A percentile compares a stretch with the other conserved stretches of the same genome.
phyloP scores from a whole-genome alignment of 1,139 yeast species.

The Pneumocystis sp. region DNA sequence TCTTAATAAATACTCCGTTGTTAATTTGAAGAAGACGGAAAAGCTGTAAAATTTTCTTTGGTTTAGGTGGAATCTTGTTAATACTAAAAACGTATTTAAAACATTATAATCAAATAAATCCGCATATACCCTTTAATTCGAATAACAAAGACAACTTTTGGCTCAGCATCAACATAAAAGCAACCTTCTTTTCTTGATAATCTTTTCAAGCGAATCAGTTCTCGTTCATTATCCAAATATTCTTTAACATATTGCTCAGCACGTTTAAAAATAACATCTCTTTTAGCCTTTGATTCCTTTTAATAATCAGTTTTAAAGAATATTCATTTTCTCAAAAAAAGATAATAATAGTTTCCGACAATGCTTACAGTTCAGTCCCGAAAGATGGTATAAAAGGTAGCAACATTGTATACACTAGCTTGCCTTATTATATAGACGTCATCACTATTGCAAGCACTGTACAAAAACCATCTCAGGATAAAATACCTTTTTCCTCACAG shows the following conservation, averaged over 20 bases:
- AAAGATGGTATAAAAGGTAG: slow-evolving; percentile 56
- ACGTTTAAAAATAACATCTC: slow-evolving; percentile 90
- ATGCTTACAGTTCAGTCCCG: slow-evolving; percentile 64
- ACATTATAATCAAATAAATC: background rate
- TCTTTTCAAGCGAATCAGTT: slow-evolving; percentile 83
- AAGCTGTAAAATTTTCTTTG: slow-evolving; percentile 98
- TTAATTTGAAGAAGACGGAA: slow-evolving; percentile 95
- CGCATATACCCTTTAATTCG: slow-evolving; percentile 80
- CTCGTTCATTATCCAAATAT: slow-evolving; percentile 90
- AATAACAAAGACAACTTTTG: slow-evolving; percentile 89
- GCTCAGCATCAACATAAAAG: slow-evolving; percentile 95
- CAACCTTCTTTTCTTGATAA: slow-evolving; percentile 93
- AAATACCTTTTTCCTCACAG: slow-evolving; percentile 79
- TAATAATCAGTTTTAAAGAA: slow-evolving; percentile 5
- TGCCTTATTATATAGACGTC: background rate
- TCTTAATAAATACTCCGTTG: slow-evolving; percentile 95
- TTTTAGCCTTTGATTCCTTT: slow-evolving; percentile 38
- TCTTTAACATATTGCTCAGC: slow-evolving; percentile 97
- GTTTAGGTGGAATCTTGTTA: slow-evolving; percentile 98
- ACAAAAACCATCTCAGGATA: background rate
- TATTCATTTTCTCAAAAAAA: slow-evolving; percentile 2
- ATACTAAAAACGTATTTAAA: slow-evolving; percentile 25
- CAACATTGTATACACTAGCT: background rate
- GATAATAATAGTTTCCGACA: slow-evolving; percentile 15
- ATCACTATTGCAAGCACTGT: background rate